Conservation (phyloP, 495 filamentous ascomycete species). For the Delitschia confertaspora region DNA sequence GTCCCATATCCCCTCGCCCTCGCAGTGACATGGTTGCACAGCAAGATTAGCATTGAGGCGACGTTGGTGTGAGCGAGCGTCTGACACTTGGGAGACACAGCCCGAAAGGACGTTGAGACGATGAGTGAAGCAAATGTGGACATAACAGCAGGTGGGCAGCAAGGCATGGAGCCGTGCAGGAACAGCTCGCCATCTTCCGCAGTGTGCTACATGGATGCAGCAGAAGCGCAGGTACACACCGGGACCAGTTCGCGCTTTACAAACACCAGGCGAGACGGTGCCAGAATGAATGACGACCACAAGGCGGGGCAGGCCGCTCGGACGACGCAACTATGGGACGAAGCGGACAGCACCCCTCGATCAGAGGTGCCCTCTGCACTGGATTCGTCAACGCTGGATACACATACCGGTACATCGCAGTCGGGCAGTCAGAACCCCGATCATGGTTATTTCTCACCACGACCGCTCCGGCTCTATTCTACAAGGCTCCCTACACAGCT, state of each 20-base stretch:
- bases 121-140: constrained; percentile 14
- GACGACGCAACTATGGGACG: constrained; percentile 8
- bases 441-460: constrained; percentile 27
- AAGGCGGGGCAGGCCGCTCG: background rate
- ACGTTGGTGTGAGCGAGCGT: constrained; percentile 19
- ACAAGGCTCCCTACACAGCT: constrained; percentile 12
- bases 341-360: constrained; percentile 28
- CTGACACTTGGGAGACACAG: constrained; percentile 9
- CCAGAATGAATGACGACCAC: background rate
- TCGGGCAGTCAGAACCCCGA: constrained; percentile 4
- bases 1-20: background rate
- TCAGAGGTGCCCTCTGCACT: constrained; percentile 23
- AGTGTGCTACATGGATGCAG: constrained; percentile 19
- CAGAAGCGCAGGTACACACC: background rate
- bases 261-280: background rate
- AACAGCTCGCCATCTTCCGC: constrained; percentile 24
- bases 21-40: constrained; percentile 20
- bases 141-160: constrained; percentile 14
- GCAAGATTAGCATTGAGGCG: constrained; percentile 9
- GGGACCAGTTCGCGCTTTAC: background rate
- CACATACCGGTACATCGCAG: too few relatives aligned
- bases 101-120: constrained; percentile 10
- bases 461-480: constrained; percentile 18
- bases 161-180: constrained; percentile 4
- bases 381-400: constrained; percentile 1